phyloP scores from a whole-genome alignment of 2,329 filamentous ascomycete genomes.

The Colletotrichum siamense region DNA sequence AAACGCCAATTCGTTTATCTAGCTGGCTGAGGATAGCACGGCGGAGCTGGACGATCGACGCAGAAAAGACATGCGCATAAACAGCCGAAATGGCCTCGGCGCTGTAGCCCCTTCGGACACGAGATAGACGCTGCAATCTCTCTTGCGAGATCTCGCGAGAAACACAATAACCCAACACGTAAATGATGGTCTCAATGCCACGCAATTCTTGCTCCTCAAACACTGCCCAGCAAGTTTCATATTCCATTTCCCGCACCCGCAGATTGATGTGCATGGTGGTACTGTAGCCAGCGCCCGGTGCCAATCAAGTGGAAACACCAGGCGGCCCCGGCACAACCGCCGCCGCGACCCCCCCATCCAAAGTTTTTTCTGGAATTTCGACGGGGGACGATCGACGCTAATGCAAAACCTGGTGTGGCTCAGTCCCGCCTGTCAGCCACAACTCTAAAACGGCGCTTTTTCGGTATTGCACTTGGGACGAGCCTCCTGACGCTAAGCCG shows the following conservation, averaged over 20 bases:
- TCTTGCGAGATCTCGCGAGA: background rate
- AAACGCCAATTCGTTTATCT: background rate
- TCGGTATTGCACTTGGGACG: conserved; percentile 3
- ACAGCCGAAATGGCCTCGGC: background rate
- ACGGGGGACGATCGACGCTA: conserved; percentile 17
- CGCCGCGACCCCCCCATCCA: background rate
- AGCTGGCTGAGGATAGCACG: background rate
- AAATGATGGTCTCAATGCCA: background rate
- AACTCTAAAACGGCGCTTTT: conserved; percentile 21
- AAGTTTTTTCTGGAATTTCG: conserved; percentile 9
- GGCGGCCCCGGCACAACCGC: background rate
- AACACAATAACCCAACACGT: background rate
- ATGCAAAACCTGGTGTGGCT: conserved; percentile 19
- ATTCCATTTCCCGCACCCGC: background rate
- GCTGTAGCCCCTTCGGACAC: background rate
- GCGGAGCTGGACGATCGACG: background rate
- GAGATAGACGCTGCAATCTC: background rate
- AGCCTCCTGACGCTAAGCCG: background rate
- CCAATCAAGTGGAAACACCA: conserved; percentile 10
- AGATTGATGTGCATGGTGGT: background rate
- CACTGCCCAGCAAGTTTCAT: conserved; percentile 1
- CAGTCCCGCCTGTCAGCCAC: conserved; percentile 19
- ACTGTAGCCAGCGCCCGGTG: background rate
- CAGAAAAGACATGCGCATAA: background rate
- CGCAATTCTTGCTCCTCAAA: background rate